Base-by-base conservation (phyloP, 2,329 filamentous ascomycete genomes). In the Aaosphaeria arxii region DNA sequence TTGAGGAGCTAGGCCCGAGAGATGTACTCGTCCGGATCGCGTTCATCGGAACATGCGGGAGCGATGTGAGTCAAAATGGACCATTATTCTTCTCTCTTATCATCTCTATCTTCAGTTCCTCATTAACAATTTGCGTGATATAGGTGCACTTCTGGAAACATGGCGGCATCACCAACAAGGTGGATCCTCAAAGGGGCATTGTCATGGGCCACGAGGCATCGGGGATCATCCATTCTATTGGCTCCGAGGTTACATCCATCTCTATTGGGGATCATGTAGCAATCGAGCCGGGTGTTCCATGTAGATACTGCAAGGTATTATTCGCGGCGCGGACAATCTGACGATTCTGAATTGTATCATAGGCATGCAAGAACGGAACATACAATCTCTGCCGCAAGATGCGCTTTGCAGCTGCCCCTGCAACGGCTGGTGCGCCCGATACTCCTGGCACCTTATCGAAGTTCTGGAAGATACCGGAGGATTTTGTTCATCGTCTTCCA, bases 201-300 rank as follows among this genome's bases (percentile, higher is more conserved):
- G 89, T 95, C 61, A 85, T 97, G 40, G 92, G 92, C 58, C 92
- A 97, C 77, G 92, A 96, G 75, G 92, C 89, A 40, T 88, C 90
- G 2, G 92, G 91, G 50, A 85, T 76, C 28, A 74, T 96, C 49
- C 79, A 95, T 56, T 86, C 91, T 13, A 84, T 86, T 45, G 88
- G 91, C 69, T 79, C 88, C 33, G 33, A 13, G 9, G 33, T 36
- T 36, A 36, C 33, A 4, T 71, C 75, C 58, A 80, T 96, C 64
- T 82, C 87, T 63, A 78, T 87, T 33, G 92, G 92, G 61, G 91
- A 96, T 74, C 87, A 89, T 54, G 89, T 97, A 48, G 91, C 92
- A 47, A 81, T 96, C 64, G 92, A 96, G 75, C 92, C 91, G 50
- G 94, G 95, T 67, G 81, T 95, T 53, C 91, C 94, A 67, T 96